phyloP scores from a whole-genome alignment of 495 filamentous ascomycete species.

The Aspergillus funiculosus region DNA sequence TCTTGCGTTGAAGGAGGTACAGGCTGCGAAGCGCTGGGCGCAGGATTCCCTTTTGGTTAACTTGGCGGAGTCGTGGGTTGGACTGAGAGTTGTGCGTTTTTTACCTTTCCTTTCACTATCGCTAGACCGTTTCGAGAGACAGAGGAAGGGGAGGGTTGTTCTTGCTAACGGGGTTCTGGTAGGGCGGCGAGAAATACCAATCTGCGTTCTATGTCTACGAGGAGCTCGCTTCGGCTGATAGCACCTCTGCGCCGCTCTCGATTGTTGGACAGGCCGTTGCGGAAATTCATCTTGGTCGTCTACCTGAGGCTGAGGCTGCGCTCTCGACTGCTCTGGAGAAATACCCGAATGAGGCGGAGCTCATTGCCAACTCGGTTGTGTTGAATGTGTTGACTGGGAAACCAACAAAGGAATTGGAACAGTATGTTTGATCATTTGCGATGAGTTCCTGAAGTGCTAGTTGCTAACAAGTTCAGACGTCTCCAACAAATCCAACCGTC shows the following conservation, averaged over 20 bases:
- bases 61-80: conserved; percentile 92
- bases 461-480: conserved; percentile 39
- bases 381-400: conserved; percentile 70
- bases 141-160: no score
- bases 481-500: conserved; percentile 52
- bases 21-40: conserved; percentile 86
- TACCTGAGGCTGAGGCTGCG: conserved; percentile 84
- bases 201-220: conserved; percentile 97
- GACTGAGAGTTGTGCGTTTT: conserved; percentile 69
- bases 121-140: neutral
- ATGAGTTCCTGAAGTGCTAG: neutral
- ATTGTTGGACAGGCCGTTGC: conserved; percentile 85
- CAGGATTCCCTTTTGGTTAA: conserved; percentile 94
- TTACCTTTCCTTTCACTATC: neutral
- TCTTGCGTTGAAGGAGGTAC: conserved; percentile 82
- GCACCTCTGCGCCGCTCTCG: conserved; percentile 54
- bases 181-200: conserved; percentile 96
- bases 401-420: conserved; percentile 52
- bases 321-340: conserved; percentile 72
- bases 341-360: conserved; percentile 62
- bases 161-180: neutral
- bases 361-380: conserved; percentile 76
- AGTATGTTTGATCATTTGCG: conserved; percentile 40
- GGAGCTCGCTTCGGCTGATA: conserved; percentile 83
- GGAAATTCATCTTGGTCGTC: conserved; percentile 83